Base-by-base conservation (phyloP, 805 yeast genomes). In the Wickerhamomyces chaumierensis region DNA sequence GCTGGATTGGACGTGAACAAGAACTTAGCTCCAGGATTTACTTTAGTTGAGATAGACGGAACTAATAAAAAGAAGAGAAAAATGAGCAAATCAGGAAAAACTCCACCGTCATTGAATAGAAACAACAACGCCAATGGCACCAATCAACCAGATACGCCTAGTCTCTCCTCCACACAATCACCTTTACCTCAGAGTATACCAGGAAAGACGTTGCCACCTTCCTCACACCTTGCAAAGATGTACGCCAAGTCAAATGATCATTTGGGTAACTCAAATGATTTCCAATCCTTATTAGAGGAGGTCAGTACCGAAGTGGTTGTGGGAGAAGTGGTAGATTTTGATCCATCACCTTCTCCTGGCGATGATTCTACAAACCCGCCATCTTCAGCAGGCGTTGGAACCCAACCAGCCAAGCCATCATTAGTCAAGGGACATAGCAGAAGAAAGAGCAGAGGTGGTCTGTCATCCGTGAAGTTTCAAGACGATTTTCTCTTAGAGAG, bases 1-100 rank as follows among this genome's bases (percentile, higher is more conserved):
- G 57, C 60, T 34, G 58, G 57, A 12, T 35, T 68, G 34, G 69
- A 71, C 48, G 68, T 73, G 0, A 59, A 59, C 43, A 65, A 55
- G 42, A 63, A 62, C 44, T 53, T 71, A 23, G 47, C 48, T 4
- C 52, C 53, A 1, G 51, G 48, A 14, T 47, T 43, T 11, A 38
- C 42, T 4, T 43, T 42, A 15, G 46, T 43, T n/a, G 33, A 31
- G 5, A 14, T 6, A n/a, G 52, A 44, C 14, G 43, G 42, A 5
- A 43, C 29, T 2, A 42, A 40, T 38, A 49, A 49, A 37, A 48
- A 42, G 32, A 33, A 29, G 9, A 42, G 47, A 31, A 37, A 52
- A 20, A 33, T 42, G 18, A 33, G 33, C 5, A 39, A 42, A 14
- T 31, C 34, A 5, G 23, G 29, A 8, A 25, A 25, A 13, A 11